phyloP scores from a whole-genome alignment of 129 eudicot genomes.

The sunflower (Helianthus annuus) region HanXRQr2.0-SUNRISE NC_035448.2:182383449-182383948 shows the following conservation, averaged over 20 bases:
- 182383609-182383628: conserved; percentile 71
- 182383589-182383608: conserved; percentile 64
- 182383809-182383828: conserved; percentile 52
- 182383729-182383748: not conserved
- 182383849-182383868: conserved; percentile 48
- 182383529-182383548: conserved; percentile 52
- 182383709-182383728: not conserved
- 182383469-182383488: no score
- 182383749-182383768: conserved; percentile 61
- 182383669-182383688: conserved; percentile 49
- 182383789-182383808: conserved; percentile 34
- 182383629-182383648: conserved; percentile 75
- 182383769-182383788: conserved; percentile 71
- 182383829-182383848: conserved; percentile 68
- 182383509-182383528: not conserved
- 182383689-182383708: not conserved
- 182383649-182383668: conserved; percentile 63
- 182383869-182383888: conserved; percentile 70
- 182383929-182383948: conserved; percentile 37
- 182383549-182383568: conserved; percentile 74
- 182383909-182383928: conserved; percentile 57
- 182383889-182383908: conserved; percentile 66
- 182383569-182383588: conserved; percentile 56
- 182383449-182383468: no score
- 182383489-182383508: not conserved